These are phyloP conservation scores for Geranium incanum DNA, from an alignment of 441 rosid genomes.

Conservation along the genomic window DNA sequence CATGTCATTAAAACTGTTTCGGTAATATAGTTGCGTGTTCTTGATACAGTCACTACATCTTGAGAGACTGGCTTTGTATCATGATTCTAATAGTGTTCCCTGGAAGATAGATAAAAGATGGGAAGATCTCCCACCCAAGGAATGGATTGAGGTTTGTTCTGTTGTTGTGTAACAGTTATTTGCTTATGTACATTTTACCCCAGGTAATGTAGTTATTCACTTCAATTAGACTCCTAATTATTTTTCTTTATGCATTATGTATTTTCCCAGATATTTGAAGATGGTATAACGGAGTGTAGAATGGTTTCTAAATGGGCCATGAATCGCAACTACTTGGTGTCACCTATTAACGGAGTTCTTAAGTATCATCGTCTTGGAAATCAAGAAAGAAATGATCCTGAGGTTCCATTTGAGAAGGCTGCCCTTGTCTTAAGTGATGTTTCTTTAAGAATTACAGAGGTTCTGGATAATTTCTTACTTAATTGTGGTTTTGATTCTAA, in stretches of 20 bases:
- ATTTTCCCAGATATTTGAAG: slow-evolving; percentile 72
- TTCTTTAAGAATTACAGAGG: slow-evolving; percentile 79
- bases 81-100: slow-evolving; percentile 67
- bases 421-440: slow-evolving; percentile 74
- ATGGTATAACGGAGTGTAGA: slow-evolving; percentile 65
- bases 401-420: slow-evolving; percentile 89
- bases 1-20: background rate
- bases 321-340: slow-evolving; percentile 67
- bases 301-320: slow-evolving; percentile 65
- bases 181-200: background rate
- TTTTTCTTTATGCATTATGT: no score
- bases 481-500: background rate
- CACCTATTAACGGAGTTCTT: slow-evolving; percentile 89
- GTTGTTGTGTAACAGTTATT: slow-evolving; percentile 15
- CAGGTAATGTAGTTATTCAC: no score
- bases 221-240: no score
- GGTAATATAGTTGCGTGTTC: slow-evolving; percentile 15
- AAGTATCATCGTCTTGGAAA: slow-evolving; percentile 95
- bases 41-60: slow-evolving; percentile 75
- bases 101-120: slow-evolving; percentile 82
- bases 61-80: slow-evolving; percentile 91
- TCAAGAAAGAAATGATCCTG: slow-evolving; percentile 84
- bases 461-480: slow-evolving; percentile 17
- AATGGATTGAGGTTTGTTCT: slow-evolving; percentile 89
- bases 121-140: slow-evolving; percentile 81